A percentile compares a stretch with the other conserved stretches of the same genome.
phyloP scores from a whole-genome alignment of 2,329 filamentous ascomycete genomes.

The Clonostachys rhizophaga region DNA sequence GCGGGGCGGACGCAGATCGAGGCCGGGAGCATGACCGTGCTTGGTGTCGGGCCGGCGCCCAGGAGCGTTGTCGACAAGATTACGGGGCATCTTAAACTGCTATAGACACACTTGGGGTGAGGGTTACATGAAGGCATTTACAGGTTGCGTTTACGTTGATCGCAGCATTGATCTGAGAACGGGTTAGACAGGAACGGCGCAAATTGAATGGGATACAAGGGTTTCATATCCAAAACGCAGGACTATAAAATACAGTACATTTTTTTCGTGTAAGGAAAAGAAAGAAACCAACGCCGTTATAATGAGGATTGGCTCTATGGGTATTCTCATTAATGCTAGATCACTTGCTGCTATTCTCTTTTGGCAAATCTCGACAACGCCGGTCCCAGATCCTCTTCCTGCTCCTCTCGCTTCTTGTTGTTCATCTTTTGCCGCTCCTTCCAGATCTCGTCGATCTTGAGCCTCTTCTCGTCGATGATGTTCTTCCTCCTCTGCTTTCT shows the following conservation, averaged over 20 bases:
- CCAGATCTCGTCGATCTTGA: slow-evolving; percentile 80
- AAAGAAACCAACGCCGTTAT: too few species aligned
- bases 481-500: slow-evolving; percentile 91
- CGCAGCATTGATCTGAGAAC: neutral
- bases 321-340: too few species aligned
- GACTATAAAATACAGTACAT: too few species aligned
- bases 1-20: slow-evolving; percentile 98
- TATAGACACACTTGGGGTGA: slow-evolving; percentile 41
- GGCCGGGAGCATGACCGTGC: slow-evolving; percentile 83
- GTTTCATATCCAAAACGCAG: too few species aligned
- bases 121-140: neutral
- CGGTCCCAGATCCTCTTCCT: slow-evolving; percentile 73
- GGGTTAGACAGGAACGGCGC: neutral
- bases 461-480: slow-evolving; percentile 90
- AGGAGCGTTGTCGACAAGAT: slow-evolving; percentile 84
- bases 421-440: slow-evolving; percentile 66
- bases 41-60: slow-evolving; percentile 79
- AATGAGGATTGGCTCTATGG: too few species aligned
- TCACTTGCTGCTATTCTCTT: slow-evolving; percentile 43
- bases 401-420: slow-evolving; percentile 56
- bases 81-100: slow-evolving; percentile 77
- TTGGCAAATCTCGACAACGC: slow-evolving; percentile 81
- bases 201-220: too few species aligned
- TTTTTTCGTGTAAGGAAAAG: too few species aligned
- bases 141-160: too few species aligned